These are phyloP conservation scores for Coleophoma cylindrospora DNA, from an alignment of 2,329 filamentous ascomycete species.

Conservation along the genomic window DNA sequence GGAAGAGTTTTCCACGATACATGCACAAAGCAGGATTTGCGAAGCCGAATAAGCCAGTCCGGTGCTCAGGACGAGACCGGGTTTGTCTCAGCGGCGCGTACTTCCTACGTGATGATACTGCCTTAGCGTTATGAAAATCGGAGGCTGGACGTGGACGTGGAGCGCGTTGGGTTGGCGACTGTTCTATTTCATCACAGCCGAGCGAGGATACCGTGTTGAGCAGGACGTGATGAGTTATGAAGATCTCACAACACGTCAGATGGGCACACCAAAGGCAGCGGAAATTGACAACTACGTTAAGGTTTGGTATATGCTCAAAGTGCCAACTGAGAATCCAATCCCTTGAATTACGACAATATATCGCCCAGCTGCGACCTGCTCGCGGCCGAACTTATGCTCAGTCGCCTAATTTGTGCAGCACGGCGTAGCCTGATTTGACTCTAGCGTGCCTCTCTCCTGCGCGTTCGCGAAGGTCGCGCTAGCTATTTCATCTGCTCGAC, in stretches of 20 bases:
- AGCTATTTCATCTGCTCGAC: not conserved
- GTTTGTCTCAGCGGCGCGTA: not conserved
- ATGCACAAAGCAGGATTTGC: not conserved
- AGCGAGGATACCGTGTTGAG: not conserved
- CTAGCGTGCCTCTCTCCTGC: too few species aligned
- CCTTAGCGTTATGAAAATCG: conserved; percentile 1
- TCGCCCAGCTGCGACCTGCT: too few species aligned
- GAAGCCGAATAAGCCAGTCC: not conserved
- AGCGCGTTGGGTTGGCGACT: not conserved
- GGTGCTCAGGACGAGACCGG: not conserved
- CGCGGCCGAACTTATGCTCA: too few species aligned
- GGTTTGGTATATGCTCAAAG: too few species aligned
- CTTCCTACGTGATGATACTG: conserved; percentile 1
- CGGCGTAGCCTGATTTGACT: too few species aligned
- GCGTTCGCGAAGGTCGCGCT: too few species aligned
- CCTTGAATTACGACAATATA: too few species aligned
- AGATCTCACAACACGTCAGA: too few species aligned
- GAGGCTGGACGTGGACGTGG: not conserved
- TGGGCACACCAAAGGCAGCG: too few species aligned
- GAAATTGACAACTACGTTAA: too few species aligned
- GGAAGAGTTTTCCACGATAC: not conserved
- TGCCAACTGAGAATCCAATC: too few species aligned
- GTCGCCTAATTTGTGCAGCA: too few species aligned
- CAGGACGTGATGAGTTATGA: not conserved
- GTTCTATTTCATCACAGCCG: not conserved